These are phyloP conservation scores for Hericium erinaceus DNA, from an alignment of 768 basidiomycete species.

Conservation along the genomic window DNA sequence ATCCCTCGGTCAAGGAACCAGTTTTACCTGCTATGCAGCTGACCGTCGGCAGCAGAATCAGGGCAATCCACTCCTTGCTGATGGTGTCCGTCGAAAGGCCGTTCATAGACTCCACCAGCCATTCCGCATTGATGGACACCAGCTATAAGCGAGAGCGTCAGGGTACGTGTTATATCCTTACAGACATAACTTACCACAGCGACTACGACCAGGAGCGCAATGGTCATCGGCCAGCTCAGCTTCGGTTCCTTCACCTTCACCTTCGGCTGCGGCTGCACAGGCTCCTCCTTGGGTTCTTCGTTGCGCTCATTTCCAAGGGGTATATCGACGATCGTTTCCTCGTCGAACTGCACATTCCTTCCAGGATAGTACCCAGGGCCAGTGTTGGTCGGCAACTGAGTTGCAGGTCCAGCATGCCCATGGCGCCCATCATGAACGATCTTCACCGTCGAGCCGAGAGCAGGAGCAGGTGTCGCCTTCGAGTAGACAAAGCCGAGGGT, in stretches of 20 bases:
- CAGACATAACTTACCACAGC: conserved; percentile 7
- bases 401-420: conserved; percentile 3
- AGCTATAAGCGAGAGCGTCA: conserved; percentile 23
- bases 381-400: conserved; percentile 8
- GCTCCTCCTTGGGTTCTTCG: neutral
- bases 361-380: neutral
- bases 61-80: conserved; percentile 80
- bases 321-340: neutral
- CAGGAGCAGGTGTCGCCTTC: conserved; percentile 7
- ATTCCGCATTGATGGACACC: conserved; percentile 56
- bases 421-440: conserved; percentile 10
- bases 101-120: conserved; percentile 79
- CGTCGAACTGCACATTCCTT: neutral
- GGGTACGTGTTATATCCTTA: neutral
- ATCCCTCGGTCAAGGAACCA: neutral
- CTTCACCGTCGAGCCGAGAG: conserved; percentile 12
- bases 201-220: conserved; percentile 3
- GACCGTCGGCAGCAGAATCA: conserved; percentile 83
- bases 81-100: conserved; percentile 54
- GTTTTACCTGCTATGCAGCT: conserved; percentile 63
- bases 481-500: conserved; percentile 7
- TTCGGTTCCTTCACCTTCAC: neutral
- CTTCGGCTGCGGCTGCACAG: neutral
- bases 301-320: neutral
- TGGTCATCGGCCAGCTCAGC: conserved; percentile 11